Evolutionary conservation across 1,139 yeast genomes (phyloP).

Genomic region (Blastobotrys malaysiensis): DNA sequence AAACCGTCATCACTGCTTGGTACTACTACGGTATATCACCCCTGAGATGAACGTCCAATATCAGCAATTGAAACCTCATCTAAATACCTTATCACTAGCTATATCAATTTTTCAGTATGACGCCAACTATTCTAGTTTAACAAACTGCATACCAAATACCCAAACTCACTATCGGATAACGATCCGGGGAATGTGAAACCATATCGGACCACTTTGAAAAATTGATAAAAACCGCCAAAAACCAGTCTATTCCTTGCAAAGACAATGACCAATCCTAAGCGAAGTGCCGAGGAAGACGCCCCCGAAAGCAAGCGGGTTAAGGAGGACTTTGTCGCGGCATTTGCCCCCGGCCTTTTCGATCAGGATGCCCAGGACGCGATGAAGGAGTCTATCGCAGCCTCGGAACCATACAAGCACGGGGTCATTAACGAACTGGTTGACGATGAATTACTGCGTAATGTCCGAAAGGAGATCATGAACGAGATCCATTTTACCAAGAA

Average conservation of each 20-base stretch:
- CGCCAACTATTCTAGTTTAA: too few species aligned
- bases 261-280: slow-evolving; percentile 5
- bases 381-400: slow-evolving; percentile 33
- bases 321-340: slow-evolving; percentile 7
- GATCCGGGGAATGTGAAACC: background rate
- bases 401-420: slow-evolving; percentile 88
- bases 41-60: too few species aligned
- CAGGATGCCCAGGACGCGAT: slow-evolving; percentile 15
- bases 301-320: slow-evolving; percentile 4
- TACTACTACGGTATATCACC: too few species aligned
- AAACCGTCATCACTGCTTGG: too few species aligned
- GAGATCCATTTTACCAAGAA: slow-evolving; percentile 88
- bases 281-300: slow-evolving; percentile 3
- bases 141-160: too few species aligned
- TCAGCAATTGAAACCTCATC: too few species aligned
- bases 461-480: slow-evolving; percentile 73
- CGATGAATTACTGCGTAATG: slow-evolving; percentile 69
- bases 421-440: slow-evolving; percentile 67
- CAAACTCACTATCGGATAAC: too few species aligned
- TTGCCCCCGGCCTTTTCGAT: slow-evolving; percentile 11
- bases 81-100: too few species aligned
- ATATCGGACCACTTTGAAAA: background rate
- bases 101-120: too few species aligned
- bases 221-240: background rate
- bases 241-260: background rate